Percentiles rank a stretch among this genome's conserved stretches.
Conservation (phyloP, 371 early-diverging fungal species). For the Mortierella sp. region DNA sequence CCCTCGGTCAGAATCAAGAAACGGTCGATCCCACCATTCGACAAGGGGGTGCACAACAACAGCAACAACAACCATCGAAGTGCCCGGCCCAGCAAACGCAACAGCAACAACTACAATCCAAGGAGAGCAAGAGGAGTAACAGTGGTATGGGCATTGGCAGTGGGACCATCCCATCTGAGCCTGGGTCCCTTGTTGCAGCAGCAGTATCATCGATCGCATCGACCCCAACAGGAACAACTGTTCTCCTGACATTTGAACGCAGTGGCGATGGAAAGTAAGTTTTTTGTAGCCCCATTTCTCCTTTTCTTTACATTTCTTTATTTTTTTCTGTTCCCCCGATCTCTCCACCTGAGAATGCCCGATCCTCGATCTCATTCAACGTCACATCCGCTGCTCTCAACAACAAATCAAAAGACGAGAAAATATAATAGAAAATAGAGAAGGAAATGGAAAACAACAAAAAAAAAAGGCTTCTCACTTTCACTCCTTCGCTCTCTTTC, state of each 20-base stretch:
- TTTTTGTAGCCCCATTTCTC: neutral
- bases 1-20: neutral
- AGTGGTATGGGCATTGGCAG: neutral
- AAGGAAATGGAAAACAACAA: neutral
- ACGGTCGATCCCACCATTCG: neutral
- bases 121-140: neutral
- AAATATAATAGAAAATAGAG: neutral
- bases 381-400: conserved; percentile 8
- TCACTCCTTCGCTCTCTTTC: neutral
- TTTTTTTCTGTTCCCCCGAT: neutral
- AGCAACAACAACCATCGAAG: neutral
- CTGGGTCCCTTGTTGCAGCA: neutral
- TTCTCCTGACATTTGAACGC: conserved; percentile 9
- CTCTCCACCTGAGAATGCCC: neutral
- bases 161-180: neutral
- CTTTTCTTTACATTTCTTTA: neutral
- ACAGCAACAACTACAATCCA: neutral
- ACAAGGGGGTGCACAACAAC: neutral
- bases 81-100: neutral
- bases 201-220: neutral
- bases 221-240: neutral
- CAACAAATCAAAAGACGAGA: neutral
- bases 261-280: conserved; percentile 33
- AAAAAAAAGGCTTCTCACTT: too few species aligned
- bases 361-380: conserved; percentile 5